phyloP scores from a whole-genome alignment of 257 asterid species.

The Nicotiana attenuata region DNA sequence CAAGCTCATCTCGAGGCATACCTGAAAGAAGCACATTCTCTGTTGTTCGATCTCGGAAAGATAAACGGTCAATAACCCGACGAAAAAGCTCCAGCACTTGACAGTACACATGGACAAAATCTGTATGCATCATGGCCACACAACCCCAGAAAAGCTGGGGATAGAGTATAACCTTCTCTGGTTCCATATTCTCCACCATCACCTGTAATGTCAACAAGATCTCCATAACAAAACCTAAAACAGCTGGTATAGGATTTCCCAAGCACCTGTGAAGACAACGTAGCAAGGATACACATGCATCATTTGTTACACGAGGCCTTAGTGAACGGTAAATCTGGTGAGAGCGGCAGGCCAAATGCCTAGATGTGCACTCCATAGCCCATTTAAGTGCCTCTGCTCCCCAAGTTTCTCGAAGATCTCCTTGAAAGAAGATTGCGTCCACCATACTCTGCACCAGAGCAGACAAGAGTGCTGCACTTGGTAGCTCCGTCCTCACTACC shows the following conservation, averaged over 20 bases:
- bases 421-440: conserved; percentile 97
- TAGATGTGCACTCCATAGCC: conserved; percentile 99
- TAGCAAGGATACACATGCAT: conserved; percentile 92
- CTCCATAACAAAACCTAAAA: conserved; percentile 94
- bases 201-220: conserved; percentile 87
- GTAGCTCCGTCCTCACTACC: conserved; percentile 76
- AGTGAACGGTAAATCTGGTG: conserved; percentile 98
- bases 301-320: conserved; percentile 84
- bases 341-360: conserved; percentile 99
- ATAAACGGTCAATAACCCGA: conserved; percentile 79
- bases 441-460: conserved; percentile 99
- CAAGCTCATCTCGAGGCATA: conserved; percentile 92
- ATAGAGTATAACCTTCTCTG: conserved; percentile 89
- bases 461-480: conserved; percentile 93
- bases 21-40: conserved; percentile 98
- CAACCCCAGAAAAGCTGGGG: conserved; percentile 99
- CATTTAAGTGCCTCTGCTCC: conserved; percentile 97
- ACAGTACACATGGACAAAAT: conserved; percentile 91
- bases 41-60: conserved; percentile 90
- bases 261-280: conserved; percentile 96
- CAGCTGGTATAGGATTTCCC: conserved; percentile 87
- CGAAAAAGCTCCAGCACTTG: conserved; percentile 98
- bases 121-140: conserved; percentile 99
- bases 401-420: conserved; percentile 98
- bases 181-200: conserved; percentile 99